These are phyloP conservation scores for Gossypium aridum DNA, from an alignment of 441 rosid genomes.

Conservation along the genomic window DNA sequence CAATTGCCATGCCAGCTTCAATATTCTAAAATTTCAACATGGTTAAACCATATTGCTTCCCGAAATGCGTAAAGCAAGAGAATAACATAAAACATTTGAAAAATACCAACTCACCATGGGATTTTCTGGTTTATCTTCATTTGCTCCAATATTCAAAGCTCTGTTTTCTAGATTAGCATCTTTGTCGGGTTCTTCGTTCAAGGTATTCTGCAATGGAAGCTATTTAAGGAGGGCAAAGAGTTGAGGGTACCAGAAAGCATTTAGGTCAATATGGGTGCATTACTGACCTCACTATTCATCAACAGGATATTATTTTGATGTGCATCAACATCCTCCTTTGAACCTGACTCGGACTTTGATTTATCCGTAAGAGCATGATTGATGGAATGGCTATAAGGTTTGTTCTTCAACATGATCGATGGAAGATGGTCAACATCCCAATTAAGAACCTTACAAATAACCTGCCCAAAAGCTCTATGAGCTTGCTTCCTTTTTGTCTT, in stretches of 20 bases:
- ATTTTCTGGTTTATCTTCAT: constrained; percentile 4
- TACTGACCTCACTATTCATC: constrained; percentile 15
- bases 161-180: neutral
- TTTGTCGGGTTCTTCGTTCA: neutral
- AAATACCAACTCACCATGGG: constrained; percentile 12
- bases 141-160: neutral
- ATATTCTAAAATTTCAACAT: neutral
- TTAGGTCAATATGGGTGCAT: neutral
- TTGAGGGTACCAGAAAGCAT: neutral
- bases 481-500: constrained; percentile 36
- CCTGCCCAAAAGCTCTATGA: constrained; percentile 44
- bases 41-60: neutral
- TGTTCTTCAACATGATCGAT: constrained; percentile 16
- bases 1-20: neutral
- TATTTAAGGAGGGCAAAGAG: neutral
- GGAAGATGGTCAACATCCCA: constrained; percentile 42
- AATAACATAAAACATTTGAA: neutral
- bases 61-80: neutral
- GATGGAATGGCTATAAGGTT: constrained; percentile 16
- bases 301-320: neutral
- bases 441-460: constrained; percentile 43
- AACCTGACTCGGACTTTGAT: neutral
- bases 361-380: neutral
- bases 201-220: constrained; percentile 15
- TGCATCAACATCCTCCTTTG: neutral